A percentile compares a stretch with the other conserved stretches of the same genome.
These are phyloP conservation scores for Nakazawaea sp. DNA, from an alignment of 805 yeast genomes.

Conservation along the genomic window DNA sequence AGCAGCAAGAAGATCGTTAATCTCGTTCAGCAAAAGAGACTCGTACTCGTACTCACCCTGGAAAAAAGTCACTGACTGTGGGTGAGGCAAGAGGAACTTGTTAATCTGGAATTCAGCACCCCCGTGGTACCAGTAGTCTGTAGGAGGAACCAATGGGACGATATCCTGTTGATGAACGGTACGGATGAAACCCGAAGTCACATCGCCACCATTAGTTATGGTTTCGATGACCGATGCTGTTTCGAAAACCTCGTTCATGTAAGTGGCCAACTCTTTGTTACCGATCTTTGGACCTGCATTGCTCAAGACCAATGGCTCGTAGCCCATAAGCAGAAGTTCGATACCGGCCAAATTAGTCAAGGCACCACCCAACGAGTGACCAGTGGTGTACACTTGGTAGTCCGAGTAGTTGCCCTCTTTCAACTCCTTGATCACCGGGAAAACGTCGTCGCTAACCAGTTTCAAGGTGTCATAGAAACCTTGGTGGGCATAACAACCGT, in stretches of 20 bases:
- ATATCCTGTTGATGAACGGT: constrained; percentile 50
- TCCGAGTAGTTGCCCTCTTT: constrained; percentile 30
- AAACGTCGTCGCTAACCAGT: constrained; percentile 21
- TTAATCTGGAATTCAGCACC: constrained; percentile 46
- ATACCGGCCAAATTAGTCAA: constrained; percentile 56
- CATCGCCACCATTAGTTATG: background rate
- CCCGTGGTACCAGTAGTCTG: constrained; percentile 32
- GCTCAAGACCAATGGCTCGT: constrained; percentile 46
- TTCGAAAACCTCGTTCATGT: constrained; percentile 44
- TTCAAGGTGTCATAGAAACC: constrained; percentile 51
- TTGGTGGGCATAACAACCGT: constrained; percentile 37
- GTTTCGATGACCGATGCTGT: constrained; percentile 17
- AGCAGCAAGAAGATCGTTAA: background rate
- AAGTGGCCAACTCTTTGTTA: constrained; percentile 39
- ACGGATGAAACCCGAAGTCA: constrained; percentile 21
- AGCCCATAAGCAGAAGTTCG: constrained; percentile 51
- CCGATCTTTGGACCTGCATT: constrained; percentile 57
- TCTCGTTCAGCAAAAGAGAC: background rate
- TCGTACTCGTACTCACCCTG: constrained; percentile 2
- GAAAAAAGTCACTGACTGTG: constrained; percentile 12
- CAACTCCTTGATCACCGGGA: constrained; percentile 21
- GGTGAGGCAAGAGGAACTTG: constrained; percentile 30
- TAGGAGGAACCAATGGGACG: constrained; percentile 56
- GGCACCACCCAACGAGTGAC: constrained; percentile 79
- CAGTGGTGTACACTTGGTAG: constrained; percentile 48